A percentile compares a stretch with the other conserved stretches of the same genome.
Evolutionary conservation across 169 alveolate species (phyloP).

Genomic region (Theileria luwenshuni): DNA sequence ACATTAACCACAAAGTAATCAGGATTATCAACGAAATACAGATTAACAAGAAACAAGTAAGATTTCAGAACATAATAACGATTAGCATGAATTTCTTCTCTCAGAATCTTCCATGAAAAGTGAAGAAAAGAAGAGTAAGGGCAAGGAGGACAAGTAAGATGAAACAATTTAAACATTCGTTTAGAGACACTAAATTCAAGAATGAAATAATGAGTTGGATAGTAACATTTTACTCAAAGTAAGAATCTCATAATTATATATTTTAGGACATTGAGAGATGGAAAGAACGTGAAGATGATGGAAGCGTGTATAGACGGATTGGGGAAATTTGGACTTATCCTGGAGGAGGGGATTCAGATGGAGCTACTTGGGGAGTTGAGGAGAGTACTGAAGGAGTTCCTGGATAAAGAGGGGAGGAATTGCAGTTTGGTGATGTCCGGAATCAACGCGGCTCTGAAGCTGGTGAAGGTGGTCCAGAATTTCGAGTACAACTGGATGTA

Average conservation of each 20-base stretch:
- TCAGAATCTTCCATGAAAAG: constrained; percentile 6
- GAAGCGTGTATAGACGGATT: constrained; percentile 41
- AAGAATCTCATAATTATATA: too few species aligned
- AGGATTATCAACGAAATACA: constrained; percentile 37
- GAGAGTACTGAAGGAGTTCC: constrained; percentile 4
- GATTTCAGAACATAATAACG: neutral
- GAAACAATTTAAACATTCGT: constrained; percentile 2
- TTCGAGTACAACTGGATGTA: constrained; percentile 50
- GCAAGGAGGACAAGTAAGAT: neutral
- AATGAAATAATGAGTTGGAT: constrained; percentile 33
- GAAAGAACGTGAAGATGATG: constrained; percentile 34
- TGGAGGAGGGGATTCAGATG: constrained; percentile 41
- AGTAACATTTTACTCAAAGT: constrained; percentile 36
- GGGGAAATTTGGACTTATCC: constrained; percentile 32
- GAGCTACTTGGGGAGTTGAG: constrained; percentile 54
- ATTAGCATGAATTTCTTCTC: constrained; percentile 21
- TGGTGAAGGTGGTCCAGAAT: constrained; percentile 25
- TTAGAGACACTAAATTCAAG: constrained; percentile 33
- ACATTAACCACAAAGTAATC: constrained; percentile 24
- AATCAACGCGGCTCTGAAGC: constrained; percentile 24
- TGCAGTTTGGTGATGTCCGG: constrained; percentile 19
- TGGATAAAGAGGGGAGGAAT: constrained; percentile 14
- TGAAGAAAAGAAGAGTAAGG: neutral
- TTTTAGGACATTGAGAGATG: constrained; percentile 39
- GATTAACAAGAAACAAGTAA: constrained; percentile 41